Evolutionary conservation across 176 grass and related monocot species (phyloP).

Genomic region (Hyparrhenia diplandra): DNA sequence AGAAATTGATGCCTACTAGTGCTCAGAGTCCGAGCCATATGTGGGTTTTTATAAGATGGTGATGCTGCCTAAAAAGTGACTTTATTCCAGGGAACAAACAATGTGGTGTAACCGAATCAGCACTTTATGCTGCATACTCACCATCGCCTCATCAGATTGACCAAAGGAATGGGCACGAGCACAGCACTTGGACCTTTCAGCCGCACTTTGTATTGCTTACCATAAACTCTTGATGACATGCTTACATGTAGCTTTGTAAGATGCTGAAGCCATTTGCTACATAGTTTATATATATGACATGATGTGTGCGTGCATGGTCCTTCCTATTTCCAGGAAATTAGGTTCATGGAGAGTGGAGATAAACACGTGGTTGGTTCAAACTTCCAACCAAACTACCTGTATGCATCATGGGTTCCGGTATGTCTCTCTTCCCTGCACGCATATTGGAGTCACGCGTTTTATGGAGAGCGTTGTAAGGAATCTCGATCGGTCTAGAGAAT

Average conservation of each 20-base stretch:
- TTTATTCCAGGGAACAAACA: conserved; percentile 50
- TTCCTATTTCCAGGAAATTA: background rate
- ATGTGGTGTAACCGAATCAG: conserved; percentile 42
- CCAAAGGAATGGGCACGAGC: conserved; percentile 22
- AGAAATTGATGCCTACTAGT: conserved; percentile 30
- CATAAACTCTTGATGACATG: background rate
- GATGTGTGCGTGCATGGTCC: background rate
- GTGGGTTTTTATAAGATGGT: conserved; percentile 37
- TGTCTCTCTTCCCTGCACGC: too few species aligned
- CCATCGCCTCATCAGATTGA: conserved; percentile 50
- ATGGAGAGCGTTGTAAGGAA: conserved; percentile 6
- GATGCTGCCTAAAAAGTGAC: conserved; percentile 9
- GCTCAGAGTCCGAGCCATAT: conserved; percentile 14
- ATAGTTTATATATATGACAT: conserved; percentile 13
- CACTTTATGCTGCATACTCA: conserved; percentile 40
- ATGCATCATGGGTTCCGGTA: background rate
- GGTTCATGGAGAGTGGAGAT: background rate
- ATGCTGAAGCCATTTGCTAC: background rate
- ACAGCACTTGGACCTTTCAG: conserved; percentile 31
- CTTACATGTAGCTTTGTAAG: conserved; percentile 22
- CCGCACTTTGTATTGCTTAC: conserved; percentile 30
- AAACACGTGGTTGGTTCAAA: conserved; percentile 21
- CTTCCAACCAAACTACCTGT: conserved; percentile 11
- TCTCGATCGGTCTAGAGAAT: conserved; percentile 9
- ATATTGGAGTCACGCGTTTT: conserved; percentile 46